A percentile compares a stretch with the other conserved stretches of the same genome.
These are phyloP conservation scores for Globisporangium perplexum DNA, from an alignment of 352 stramenopile species.

Conservation along the genomic window DNA sequence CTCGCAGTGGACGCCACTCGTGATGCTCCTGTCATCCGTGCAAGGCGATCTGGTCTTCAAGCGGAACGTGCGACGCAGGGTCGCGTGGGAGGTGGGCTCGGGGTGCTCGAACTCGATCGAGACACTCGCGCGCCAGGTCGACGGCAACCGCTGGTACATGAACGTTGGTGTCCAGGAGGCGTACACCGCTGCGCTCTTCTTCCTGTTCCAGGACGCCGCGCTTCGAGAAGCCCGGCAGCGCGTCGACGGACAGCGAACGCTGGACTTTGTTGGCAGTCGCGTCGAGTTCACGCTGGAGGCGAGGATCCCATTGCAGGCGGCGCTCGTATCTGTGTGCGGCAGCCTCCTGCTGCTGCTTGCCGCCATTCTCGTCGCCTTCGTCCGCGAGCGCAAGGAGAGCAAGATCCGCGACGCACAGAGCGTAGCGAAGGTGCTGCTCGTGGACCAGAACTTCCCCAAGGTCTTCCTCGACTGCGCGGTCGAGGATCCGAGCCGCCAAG, in stretches of 20 bases:
- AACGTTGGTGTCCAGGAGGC: conserved; percentile 34
- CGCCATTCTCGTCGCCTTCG: conserved; percentile 10
- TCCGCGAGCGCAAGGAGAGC: conserved; percentile 16
- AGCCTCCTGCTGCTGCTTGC: conserved; percentile 16
- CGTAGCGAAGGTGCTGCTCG: conserved; percentile 35
- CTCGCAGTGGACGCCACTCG: conserved; percentile 35
- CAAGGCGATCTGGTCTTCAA: conserved; percentile 31
- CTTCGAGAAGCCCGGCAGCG: conserved; percentile 19
- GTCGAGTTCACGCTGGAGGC: conserved; percentile 26
- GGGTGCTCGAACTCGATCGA: conserved; percentile 38
- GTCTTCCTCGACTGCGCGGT: conserved; percentile 33
- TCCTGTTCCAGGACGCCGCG: conserved; percentile 50
- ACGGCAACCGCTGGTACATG: conserved; percentile 41
- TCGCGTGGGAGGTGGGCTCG: conserved; percentile 22
- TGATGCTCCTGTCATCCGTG: conserved; percentile 25
- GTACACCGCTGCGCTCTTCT: conserved; percentile 45
- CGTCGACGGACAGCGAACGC: conserved; percentile 19
- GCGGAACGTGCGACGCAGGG: conserved; percentile 18
- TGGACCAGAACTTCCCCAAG: conserved; percentile 25
- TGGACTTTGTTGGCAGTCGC: conserved; percentile 28
- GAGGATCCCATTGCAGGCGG: conserved; percentile 27
- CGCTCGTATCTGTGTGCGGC: conserved; percentile 21
- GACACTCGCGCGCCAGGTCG: conserved; percentile 24
- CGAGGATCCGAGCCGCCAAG: conserved; percentile 7
- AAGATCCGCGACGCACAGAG: conserved; percentile 25